Conservation (phyloP, 345 rosid species). For the Citrus medica region DNA sequence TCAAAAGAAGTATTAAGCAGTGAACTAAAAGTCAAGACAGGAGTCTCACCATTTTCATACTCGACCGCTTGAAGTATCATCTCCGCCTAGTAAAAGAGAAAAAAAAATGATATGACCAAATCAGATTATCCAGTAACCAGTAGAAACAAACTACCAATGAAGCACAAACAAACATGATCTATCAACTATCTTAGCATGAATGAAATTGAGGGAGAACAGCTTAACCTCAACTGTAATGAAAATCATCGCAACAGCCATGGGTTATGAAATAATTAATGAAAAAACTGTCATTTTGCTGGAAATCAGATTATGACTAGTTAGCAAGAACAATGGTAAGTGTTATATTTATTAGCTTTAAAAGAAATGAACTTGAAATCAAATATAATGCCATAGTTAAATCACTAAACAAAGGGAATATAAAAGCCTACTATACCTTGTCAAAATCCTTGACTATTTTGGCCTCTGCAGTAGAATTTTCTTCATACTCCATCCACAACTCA, state of each 20-base stretch:
- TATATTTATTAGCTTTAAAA: background rate
- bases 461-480: slow-evolving; percentile 82
- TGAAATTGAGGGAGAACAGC: background rate
- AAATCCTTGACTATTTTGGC: slow-evolving; percentile 96
- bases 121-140: slow-evolving; percentile 1
- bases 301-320: background rate
- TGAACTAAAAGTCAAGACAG: background rate
- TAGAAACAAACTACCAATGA: background rate
- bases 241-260: background rate
- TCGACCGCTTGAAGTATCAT: slow-evolving; percentile 98
- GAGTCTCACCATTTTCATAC: slow-evolving; percentile 71
- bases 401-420: background rate
- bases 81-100: slow-evolving; percentile 53
- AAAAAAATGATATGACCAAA: slow-evolving; percentile 7
- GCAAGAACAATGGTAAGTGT: background rate
- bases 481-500: slow-evolving; percentile 86
- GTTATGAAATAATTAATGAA: background rate
- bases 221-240: background rate
- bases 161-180: background rate
- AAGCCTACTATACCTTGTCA: slow-evolving; percentile 54
- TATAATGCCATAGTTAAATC: background rate
- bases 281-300: background rate
- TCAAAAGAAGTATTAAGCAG: background rate
- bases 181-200: background rate
- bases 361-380: background rate